Percentiles rank a stretch among this genome's conserved stretches.
Evolutionary conservation across 2,329 filamentous ascomycete genomes (phyloP).

Genomic region (Corinectria fuckeliana): DNA sequence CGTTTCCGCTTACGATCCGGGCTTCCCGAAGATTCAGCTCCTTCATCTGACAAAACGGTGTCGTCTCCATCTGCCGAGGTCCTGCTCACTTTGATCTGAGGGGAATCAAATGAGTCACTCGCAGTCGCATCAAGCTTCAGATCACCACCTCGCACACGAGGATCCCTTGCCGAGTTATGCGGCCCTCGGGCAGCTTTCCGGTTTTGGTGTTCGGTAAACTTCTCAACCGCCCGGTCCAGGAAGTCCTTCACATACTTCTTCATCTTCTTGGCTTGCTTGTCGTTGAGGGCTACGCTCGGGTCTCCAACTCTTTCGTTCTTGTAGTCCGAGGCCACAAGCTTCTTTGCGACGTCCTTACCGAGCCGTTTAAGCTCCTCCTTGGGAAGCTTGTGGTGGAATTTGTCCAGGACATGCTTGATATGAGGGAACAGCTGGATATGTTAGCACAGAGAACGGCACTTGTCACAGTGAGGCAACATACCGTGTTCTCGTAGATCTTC

Average conservation of each 20-base stretch:
- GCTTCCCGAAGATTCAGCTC: constrained; percentile 52
- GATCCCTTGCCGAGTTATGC: constrained; percentile 33
- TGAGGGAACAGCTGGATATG: constrained; percentile 74
- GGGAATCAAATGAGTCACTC: constrained; percentile 32
- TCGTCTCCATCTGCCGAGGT: constrained; percentile 41
- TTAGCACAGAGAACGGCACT: constrained; percentile 17
- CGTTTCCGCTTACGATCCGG: constrained; percentile 71
- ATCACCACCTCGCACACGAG: constrained; percentile 12
- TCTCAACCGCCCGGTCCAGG: constrained; percentile 83
- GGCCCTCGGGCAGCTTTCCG: constrained; percentile 58
- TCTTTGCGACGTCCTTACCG: constrained; percentile 77
- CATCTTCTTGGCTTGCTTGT: constrained; percentile 81
- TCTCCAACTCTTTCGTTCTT: constrained; percentile 87
- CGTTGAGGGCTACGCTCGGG: constrained; percentile 71
- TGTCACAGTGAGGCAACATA: constrained; percentile 51
- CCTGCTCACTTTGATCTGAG: constrained; percentile 18
- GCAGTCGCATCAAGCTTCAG: constrained; percentile 10
- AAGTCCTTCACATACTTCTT: constrained; percentile 85
- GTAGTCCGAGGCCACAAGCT: constrained; percentile 89
- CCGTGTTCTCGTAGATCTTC: constrained; percentile 93
- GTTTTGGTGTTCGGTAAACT: constrained; percentile 73
- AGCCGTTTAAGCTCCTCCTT: constrained; percentile 75
- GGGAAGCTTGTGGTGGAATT: constrained; percentile 84
- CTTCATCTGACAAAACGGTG: constrained; percentile 54
- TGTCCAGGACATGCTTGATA: constrained; percentile 85